Evolutionary conservation across 163 green algal species (phyloP).

Genomic region (Smithsoniella earleae): DNA sequence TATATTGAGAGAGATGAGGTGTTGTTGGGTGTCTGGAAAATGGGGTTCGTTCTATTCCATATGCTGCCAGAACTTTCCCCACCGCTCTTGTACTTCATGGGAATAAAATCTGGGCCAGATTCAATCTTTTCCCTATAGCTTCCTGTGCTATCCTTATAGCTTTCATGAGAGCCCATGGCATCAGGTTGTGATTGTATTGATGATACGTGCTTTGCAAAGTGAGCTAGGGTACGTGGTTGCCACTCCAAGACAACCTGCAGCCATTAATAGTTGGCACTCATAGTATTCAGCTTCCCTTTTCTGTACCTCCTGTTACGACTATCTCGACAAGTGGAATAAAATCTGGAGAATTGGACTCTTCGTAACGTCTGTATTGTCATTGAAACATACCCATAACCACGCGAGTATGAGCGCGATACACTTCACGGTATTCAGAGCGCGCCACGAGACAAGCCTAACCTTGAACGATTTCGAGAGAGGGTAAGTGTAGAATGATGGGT

Average conservation of each 20-base stretch:
- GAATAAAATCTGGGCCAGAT: too few relatives aligned
- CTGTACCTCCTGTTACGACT: not conserved
- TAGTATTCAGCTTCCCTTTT: not conserved
- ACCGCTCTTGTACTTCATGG: not conserved
- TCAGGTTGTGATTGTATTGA: not conserved
- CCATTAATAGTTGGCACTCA: not conserved
- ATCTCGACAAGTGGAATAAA: not conserved
- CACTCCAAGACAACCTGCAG: constrained; percentile 20
- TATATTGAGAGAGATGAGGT: not conserved
- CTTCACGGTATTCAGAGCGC: not conserved
- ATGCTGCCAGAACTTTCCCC: not conserved
- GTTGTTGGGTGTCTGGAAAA: not conserved
- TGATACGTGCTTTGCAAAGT: not conserved
- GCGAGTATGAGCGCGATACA: not conserved
- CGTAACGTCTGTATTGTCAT: not conserved
- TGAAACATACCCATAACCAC: not conserved
- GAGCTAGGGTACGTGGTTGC: not conserved
- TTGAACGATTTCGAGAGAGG: not conserved
- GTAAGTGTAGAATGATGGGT: not conserved
- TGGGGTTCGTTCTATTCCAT: not conserved
- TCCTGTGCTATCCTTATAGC: not conserved
- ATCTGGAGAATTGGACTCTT: not conserved
- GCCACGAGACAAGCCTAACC: not conserved
- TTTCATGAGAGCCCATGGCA: not conserved
- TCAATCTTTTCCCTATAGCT: not conserved